Base-by-base conservation (phyloP, 768 basidiomycete genomes). In the Pisolithus marmoratus region DNA sequence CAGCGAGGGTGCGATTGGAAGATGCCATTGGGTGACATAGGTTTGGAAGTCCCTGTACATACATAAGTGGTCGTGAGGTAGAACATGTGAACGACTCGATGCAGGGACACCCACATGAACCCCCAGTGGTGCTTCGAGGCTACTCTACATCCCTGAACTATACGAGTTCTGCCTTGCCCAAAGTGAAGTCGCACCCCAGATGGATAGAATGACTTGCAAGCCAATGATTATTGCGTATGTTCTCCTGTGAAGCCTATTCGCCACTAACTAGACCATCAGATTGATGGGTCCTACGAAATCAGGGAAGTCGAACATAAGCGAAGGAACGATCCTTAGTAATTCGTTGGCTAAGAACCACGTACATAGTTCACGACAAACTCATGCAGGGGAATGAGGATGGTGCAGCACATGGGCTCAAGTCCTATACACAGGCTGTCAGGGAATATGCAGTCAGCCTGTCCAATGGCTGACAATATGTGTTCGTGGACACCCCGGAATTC, bases 401-500 rank as follows among this genome's bases (percentile, higher is more conserved):
- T 2, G 7, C 19, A 20, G 2, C 59, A 56, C 4, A 59, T 56
- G 0, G 46, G 0, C n/a, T 40, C 38, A 15, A 14, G 20, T 40
- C 38, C 8, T 19, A 20, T n/a, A 63, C 59, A 0, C 36, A 14
- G 3, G 23, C 38, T 1, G 51, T 60, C 5, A 53, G 50, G 34
- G 56, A 59, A 1, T 51, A 56, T 17, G 52, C 41, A 34, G 58
- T 62, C 11, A 54, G 51, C 7, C 27, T 27, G 26, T 8, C 56
- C 42, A 2, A 3, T 52, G 11, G 46, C 49, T 20, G 40, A 41
- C 12, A 48, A 64, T 40, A 40, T 11, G 55, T 64, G 8, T 58
- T 63, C 24, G 41, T 62, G 5, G 62, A 63, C 34, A 54, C 58
- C 0, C 62, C 62, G 2, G 60, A 17, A 23, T 42, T 29, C n/a